Evolutionary conservation across 1,284 basidiomycete genomes (phyloP).

Genomic region (Bjerkandera adusta): DNA sequence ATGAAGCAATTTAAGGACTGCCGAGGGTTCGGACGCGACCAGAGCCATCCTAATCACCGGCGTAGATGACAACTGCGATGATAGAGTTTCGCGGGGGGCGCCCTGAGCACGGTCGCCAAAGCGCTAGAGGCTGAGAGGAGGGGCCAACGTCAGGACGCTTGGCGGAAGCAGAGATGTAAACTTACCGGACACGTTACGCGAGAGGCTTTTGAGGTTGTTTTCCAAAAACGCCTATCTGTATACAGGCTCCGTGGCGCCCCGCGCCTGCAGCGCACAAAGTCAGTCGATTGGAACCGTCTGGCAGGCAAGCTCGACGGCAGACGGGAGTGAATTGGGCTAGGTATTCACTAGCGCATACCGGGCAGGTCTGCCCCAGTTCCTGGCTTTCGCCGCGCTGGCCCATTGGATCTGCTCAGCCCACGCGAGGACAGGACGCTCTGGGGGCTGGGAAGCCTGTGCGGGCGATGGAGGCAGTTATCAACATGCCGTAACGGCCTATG

Average conservation of each 20-base stretch:
- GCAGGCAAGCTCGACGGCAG: too few species aligned
- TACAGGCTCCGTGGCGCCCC: slow-evolving; percentile 11
- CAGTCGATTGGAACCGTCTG: too few species aligned
- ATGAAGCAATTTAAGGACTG: slow-evolving; percentile 11
- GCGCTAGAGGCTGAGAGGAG: not conserved
- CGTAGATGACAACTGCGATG: slow-evolving; percentile 12
- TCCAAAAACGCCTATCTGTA: slow-evolving; percentile 9
- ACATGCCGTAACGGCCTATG: too few species aligned
- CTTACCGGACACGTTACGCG: slow-evolving; percentile 6
- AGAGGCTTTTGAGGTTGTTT: slow-evolving; percentile 15
- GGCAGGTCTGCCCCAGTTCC: slow-evolving; percentile 10
- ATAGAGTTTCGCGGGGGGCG: slow-evolving; percentile 6
- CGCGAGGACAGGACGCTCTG: too few species aligned
- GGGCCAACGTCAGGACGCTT: slow-evolving; percentile 5
- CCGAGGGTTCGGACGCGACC: slow-evolving; percentile 7
- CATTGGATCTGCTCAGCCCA: too few species aligned
- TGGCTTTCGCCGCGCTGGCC: too few species aligned
- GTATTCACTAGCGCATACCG: slow-evolving; percentile 3
- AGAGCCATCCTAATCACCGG: slow-evolving; percentile 14
- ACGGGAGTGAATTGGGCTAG: not conserved
- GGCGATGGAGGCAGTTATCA: too few species aligned
- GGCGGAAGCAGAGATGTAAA: slow-evolving; percentile 8
- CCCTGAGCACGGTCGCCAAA: not conserved
- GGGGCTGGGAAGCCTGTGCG: too few species aligned
- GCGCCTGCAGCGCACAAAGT: not conserved